Conservation (phyloP, 2,329 filamentous ascomycete species). For the Apiospora rasikravindrae region DNA sequence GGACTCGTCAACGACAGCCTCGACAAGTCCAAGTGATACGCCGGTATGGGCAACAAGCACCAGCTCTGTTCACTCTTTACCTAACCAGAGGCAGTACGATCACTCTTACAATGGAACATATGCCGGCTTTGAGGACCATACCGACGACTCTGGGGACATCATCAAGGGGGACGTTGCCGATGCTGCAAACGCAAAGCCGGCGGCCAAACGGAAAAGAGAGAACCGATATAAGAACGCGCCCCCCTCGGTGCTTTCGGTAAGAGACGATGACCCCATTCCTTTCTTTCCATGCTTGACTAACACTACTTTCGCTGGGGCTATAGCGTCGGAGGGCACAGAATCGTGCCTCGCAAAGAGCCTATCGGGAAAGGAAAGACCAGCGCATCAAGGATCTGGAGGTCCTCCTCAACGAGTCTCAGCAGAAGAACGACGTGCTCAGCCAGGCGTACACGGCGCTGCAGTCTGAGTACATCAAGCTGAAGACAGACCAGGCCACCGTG, state of each 20-base stretch:
- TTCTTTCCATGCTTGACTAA: neutral
- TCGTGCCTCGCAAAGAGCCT: slow-evolving; percentile 64
- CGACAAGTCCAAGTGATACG: slow-evolving; percentile 45
- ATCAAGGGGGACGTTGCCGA: slow-evolving; percentile 32
- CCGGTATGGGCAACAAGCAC: slow-evolving; percentile 35
- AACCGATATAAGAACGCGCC: slow-evolving; percentile 60
- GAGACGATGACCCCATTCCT: neutral
- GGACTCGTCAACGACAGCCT: slow-evolving; percentile 40
- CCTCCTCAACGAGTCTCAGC: slow-evolving; percentile 58
- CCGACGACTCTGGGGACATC: slow-evolving; percentile 30
- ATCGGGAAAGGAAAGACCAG: slow-evolving; percentile 68
- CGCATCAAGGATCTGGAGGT: slow-evolving; percentile 67
- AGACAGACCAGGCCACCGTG: slow-evolving; percentile 38
- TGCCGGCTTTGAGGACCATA: slow-evolving; percentile 32
- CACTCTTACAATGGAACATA: slow-evolving; percentile 36
- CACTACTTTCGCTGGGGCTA: neutral
- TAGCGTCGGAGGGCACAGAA: slow-evolving; percentile 65
- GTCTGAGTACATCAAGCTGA: slow-evolving; percentile 48
- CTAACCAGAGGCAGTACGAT: slow-evolving; percentile 37
- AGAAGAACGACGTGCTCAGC: slow-evolving; percentile 60
- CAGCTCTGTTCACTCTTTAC: slow-evolving; percentile 15
- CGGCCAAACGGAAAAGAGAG: slow-evolving; percentile 54
- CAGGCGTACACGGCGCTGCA: slow-evolving; percentile 59
- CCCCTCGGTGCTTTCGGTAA: slow-evolving; percentile 54
- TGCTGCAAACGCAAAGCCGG: slow-evolving; percentile 39